Base-by-base conservation (phyloP, 2,329 filamentous ascomycete species). In the Colletotrichum salicis region DNA sequence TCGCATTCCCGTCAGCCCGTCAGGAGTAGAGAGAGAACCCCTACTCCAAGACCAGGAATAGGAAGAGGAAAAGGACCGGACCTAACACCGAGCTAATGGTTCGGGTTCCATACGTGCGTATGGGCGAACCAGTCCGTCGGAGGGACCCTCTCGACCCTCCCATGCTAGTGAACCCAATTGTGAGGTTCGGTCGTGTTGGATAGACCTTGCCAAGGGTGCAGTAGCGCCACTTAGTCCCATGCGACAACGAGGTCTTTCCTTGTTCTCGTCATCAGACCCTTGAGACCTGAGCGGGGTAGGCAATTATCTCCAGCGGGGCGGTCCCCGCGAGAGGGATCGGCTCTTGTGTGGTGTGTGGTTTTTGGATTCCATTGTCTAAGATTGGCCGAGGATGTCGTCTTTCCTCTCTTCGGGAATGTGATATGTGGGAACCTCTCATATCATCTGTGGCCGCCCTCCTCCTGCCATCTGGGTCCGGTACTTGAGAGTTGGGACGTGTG, bases 301-400 rank as follows among this genome's bases (percentile, higher is more conserved):
- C 41, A 71, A 71, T 69, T 69, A 55, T 71, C 65, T 64, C 15
- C 59, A 69, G 59, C 59, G 69, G 59, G 59, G 58, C 57, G 52
- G 7, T 61, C 33, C 24, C 41, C 33, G 22, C 31, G 31, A 27
- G 56, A 41, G 35, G 22, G 22, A 69, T 60, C 55, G 55, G 15
- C 31, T 22, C 35, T 35, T 60, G 48, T 22, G 29, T 41, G 41
- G 19, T 24, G 48, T 51, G 48, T 19, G 54, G 22, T 54, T 54
- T 54, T 69, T 45, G 24, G 41, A 48, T 48, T 48, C 15, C 19
- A 51, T 51, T 55, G 52, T 64, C 65, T 59, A 51, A 33, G 69
- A 56, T 64, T 64, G 69, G 59, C 33, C 41, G 54, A 37, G 58
- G 29, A 51, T 56, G 45, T 55, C 54, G 22, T 31, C 37, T 60